Evolutionary conservation across 331 rosid species (phyloP).

Genomic region (Rosa hybrid): DNA sequence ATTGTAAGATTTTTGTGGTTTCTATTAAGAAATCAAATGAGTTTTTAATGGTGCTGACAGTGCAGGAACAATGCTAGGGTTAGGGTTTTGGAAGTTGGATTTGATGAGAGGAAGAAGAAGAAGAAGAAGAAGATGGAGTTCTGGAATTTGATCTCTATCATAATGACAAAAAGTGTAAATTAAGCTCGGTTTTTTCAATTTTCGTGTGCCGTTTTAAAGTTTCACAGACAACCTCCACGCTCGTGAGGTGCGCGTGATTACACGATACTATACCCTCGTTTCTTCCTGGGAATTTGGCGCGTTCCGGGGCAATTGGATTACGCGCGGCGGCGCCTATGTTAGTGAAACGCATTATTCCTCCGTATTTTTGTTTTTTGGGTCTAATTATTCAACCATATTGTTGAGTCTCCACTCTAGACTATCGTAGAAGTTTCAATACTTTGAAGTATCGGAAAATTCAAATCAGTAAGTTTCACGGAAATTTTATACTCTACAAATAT

Average conservation of each 20-base stretch:
- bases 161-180: neutral
- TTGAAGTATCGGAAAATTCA: no score
- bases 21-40: neutral
- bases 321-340: neutral
- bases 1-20: slow-evolving; percentile 16
- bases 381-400: no score
- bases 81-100: slow-evolving; percentile 24
- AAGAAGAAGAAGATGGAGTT: neutral
- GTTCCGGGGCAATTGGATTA: neutral
- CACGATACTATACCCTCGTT: no score
- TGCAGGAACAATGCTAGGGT: slow-evolving; percentile 2
- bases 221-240: neutral
- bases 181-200: neutral
- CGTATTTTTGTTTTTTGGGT: no score
- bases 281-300: neutral
- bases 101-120: neutral
- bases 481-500: no score
- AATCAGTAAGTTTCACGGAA: no score
- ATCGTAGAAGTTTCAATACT: no score
- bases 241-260: neutral
- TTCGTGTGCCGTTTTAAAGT: neutral
- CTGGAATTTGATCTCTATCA: neutral
- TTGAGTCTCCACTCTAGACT: no score
- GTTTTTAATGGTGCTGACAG: neutral
- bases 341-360: no score